Evolutionary conservation across 108 stramenopile genomes (phyloP).

Genomic region (Nitzschia sp.): DNA sequence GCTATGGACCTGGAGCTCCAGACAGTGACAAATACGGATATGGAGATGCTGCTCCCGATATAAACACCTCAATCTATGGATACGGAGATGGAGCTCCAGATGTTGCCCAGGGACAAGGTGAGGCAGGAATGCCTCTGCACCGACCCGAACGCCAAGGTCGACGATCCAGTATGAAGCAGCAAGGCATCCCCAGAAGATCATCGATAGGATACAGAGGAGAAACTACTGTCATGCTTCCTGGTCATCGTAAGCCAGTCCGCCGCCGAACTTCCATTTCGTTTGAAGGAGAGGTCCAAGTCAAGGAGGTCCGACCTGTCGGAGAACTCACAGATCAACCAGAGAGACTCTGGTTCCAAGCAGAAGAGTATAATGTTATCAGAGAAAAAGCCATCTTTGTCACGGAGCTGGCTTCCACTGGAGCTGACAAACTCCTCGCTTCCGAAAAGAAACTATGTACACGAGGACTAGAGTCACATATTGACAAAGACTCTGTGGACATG

Average conservation of each 20-base stretch:
- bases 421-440: not conserved
- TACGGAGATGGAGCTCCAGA: slow-evolving; percentile 20
- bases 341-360: slow-evolving; percentile 24
- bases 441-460: slow-evolving; percentile 10
- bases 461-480: slow-evolving; percentile 16
- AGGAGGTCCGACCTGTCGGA: slow-evolving; percentile 10
- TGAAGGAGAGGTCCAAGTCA: not conserved
- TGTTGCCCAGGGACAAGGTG: not conserved
- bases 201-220: slow-evolving; percentile 26
- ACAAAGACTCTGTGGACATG: slow-evolving; percentile 7
- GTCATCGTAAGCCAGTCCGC: not conserved
- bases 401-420: not conserved
- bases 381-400: slow-evolving; percentile 13
- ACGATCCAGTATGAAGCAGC: slow-evolving; percentile 17
- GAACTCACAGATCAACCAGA: slow-evolving; percentile 11
- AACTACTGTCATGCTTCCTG: slow-evolving; percentile 18
- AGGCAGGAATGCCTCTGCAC: not conserved
- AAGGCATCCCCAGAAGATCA: slow-evolving; percentile 10
- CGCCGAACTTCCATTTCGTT: slow-evolving; percentile 27
- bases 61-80: not conserved
- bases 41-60: not conserved
- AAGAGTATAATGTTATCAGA: slow-evolving; percentile 16
- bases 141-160: not conserved
- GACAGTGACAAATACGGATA: slow-evolving; percentile 8
- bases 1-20: slow-evolving; percentile 13